Evolutionary conservation across 768 basidiomycete genomes (phyloP).

Genomic region (Lentinus brumalis): DNA sequence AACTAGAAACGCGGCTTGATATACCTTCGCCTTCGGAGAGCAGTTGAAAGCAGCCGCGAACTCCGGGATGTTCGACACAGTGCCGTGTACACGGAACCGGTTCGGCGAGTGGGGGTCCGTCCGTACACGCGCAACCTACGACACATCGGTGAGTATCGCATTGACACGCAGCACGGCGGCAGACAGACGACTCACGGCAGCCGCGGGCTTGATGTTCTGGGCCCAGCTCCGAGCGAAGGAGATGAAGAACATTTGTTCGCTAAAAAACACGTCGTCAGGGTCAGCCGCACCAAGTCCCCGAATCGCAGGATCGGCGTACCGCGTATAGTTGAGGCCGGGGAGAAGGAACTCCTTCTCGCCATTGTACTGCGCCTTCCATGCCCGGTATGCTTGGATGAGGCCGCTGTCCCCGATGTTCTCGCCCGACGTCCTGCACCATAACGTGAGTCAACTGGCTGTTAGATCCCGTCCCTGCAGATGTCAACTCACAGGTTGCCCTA

Average conservation of each 20-base stretch:
- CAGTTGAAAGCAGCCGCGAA: slow-evolving; percentile 90
- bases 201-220: slow-evolving; percentile 73
- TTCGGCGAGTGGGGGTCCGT: slow-evolving; percentile 89
- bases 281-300: not conserved
- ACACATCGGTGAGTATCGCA: not conserved
- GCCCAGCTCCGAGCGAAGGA: slow-evolving; percentile 90
- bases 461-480: not conserved
- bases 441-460: not conserved
- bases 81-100: slow-evolving; percentile 81
- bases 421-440: slow-evolving; percentile 68
- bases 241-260: slow-evolving; percentile 94
- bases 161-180: not conserved
- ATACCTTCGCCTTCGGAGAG: slow-evolving; percentile 69
- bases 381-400: slow-evolving; percentile 83
- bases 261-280: slow-evolving; percentile 29
- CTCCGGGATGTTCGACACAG: slow-evolving; percentile 82
- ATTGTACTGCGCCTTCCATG: slow-evolving; percentile 83
- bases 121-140: slow-evolving; percentile 72
- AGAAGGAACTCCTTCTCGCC: slow-evolving; percentile 70
- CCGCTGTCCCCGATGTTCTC: slow-evolving; percentile 91
- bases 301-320: slow-evolving; percentile 40
- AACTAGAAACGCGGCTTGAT: slow-evolving; percentile 21
- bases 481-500: slow-evolving; percentile 76
- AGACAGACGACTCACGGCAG: slow-evolving; percentile 53
- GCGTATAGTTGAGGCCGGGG: slow-evolving; percentile 77